These are phyloP conservation scores for Raphanus raphanistrum DNA, from an alignment of 345 rosid genomes.

Conservation along the genomic window DNA sequence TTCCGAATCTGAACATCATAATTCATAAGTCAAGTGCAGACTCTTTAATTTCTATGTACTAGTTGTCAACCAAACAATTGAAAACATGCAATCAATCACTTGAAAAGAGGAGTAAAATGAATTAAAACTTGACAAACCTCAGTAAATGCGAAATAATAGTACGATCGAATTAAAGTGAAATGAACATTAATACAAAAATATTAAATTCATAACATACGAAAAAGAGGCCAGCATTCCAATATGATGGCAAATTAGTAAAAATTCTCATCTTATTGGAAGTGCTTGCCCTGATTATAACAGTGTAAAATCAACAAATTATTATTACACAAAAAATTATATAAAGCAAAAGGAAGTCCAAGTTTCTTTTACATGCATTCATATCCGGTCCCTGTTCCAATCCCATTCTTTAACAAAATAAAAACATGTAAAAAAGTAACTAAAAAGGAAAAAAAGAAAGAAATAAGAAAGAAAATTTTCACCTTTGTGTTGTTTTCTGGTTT, in stretches of 20 bases:
- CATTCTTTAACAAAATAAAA: not conserved
- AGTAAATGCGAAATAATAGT: conserved; percentile 20
- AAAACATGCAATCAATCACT: not conserved
- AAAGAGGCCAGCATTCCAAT: conserved; percentile 22
- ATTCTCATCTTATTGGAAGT: conserved; percentile 14
- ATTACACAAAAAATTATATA: conserved; percentile 2
- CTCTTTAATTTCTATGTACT: not conserved
- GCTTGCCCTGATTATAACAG: conserved; percentile 21
- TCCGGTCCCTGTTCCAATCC: conserved; percentile 6
- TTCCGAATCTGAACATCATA: conserved; percentile 21
- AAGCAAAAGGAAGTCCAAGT: conserved; percentile 15
- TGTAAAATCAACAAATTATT: conserved; percentile 27
- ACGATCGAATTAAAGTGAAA: not conserved
- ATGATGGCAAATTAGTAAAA: conserved; percentile 23
- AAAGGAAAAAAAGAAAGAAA: not conserved
- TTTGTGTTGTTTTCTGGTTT: conserved; percentile 22
- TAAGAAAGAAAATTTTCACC: conserved; percentile 30
- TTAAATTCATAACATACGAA: conserved; percentile 4
- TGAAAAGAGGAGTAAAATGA: conserved; percentile 15
- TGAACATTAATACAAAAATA: conserved; percentile 22
- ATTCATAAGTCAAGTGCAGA: conserved; percentile 16
- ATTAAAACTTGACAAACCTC: not conserved
- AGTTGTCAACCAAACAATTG: not conserved
- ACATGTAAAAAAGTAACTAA: conserved; percentile 9
- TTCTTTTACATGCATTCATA: conserved; percentile 25